A percentile compares a stretch with the other conserved stretches of the same genome.
These are phyloP conservation scores for Arachis monticola DNA, from an alignment of 331 rosid species.

Conservation along the genomic window DNA sequence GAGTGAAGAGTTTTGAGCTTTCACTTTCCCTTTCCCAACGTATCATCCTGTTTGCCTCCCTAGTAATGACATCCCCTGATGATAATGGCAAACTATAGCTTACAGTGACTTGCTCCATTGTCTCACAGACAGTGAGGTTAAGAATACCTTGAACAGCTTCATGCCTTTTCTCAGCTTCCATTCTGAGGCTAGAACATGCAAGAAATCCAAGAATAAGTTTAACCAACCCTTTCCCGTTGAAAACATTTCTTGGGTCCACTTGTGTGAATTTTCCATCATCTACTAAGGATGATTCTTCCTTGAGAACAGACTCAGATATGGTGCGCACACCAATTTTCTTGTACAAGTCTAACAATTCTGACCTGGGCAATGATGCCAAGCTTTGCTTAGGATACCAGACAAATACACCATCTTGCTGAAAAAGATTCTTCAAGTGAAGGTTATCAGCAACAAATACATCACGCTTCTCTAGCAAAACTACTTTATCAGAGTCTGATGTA, in stretches of 20 bases:
- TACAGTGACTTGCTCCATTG: constrained; percentile 46
- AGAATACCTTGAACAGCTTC: constrained; percentile 50
- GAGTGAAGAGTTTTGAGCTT: constrained; percentile 41
- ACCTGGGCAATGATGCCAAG: constrained; percentile 44
- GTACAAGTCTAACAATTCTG: constrained; percentile 52
- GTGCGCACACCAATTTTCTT: constrained; percentile 53
- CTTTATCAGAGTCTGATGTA: constrained; percentile 35
- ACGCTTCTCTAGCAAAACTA: constrained; percentile 42
- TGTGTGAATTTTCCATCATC: not conserved
- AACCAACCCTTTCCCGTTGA: constrained; percentile 48
- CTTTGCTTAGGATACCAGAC: constrained; percentile 62
- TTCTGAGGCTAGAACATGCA: constrained; percentile 48
- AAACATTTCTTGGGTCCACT: constrained; percentile 29
- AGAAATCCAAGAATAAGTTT: constrained; percentile 63
- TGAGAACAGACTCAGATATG: constrained; percentile 55
- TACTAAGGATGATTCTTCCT: constrained; percentile 39
- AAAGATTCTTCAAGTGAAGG: constrained; percentile 61
- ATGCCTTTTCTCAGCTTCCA: constrained; percentile 53
- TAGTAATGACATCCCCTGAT: constrained; percentile 42
- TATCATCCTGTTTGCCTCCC: constrained; percentile 40
- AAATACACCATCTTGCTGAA: constrained; percentile 46
- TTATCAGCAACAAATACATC: constrained; percentile 67
- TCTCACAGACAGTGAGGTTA: constrained; percentile 46
- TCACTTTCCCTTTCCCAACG: constrained; percentile 60
- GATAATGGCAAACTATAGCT: constrained; percentile 48